Evolutionary conservation across 371 early-diverging fungal species (phyloP).

Genomic region (Lichtheimia hyalospora): DNA sequence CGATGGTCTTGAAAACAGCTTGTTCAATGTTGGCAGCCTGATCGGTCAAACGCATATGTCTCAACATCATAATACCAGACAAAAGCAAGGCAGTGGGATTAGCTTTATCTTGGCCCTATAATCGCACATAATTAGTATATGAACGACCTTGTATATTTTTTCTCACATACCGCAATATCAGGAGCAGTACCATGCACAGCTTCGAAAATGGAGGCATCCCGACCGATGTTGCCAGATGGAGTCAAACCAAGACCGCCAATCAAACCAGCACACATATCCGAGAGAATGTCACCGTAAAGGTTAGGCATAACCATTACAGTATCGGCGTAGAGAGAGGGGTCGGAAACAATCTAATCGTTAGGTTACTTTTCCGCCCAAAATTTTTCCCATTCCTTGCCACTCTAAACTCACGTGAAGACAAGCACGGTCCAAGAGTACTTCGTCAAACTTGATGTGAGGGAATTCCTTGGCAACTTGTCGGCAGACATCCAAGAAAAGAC

Average conservation of each 20-base stretch:
- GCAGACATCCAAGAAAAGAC: constrained; percentile 94
- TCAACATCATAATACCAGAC: constrained; percentile 96
- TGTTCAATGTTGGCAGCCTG: constrained; percentile 84
- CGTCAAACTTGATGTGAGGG: constrained; percentile 91
- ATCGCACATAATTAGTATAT: neutral
- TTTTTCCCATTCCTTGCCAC: neutral
- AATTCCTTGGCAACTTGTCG: constrained; percentile 89
- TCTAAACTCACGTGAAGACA: constrained; percentile 69
- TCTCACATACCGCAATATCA: constrained; percentile 84
- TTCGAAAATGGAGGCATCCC: constrained; percentile 96
- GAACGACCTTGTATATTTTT: neutral
- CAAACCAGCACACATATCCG: constrained; percentile 97
- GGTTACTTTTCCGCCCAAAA: too few species aligned
- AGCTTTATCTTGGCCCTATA: constrained; percentile 67
- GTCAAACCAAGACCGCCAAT: constrained; percentile 98
- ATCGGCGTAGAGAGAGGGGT: constrained; percentile 86
- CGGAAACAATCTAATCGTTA: constrained; percentile 80
- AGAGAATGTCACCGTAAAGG: constrained; percentile 98
- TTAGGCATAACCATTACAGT: constrained; percentile 99
- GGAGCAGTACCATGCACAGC: constrained; percentile 98
- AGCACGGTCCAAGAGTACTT: constrained; percentile 91
- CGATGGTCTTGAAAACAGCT: constrained; percentile 93
- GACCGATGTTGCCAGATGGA: constrained; percentile 98
- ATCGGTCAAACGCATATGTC: constrained; percentile 86
- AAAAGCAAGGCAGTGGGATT: constrained; percentile 94